phyloP scores from a whole-genome alignment of 2,329 filamentous ascomycete species.

The Teratosphaeria viscida region DNA sequence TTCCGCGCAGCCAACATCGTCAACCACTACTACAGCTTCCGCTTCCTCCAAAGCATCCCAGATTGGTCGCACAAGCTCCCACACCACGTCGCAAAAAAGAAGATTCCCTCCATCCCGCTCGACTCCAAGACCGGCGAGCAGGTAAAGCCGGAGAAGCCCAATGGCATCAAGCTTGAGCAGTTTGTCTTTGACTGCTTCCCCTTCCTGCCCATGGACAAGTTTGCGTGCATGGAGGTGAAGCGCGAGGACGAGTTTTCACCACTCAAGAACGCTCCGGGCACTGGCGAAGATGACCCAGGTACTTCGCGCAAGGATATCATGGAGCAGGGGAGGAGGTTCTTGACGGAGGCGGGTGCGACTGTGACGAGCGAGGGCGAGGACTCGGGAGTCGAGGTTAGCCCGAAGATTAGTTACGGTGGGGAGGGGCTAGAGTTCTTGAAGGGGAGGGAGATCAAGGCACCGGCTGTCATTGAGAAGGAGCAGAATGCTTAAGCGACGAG shows the following conservation, averaged over 20 bases:
- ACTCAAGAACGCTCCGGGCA: conserved; percentile 80
- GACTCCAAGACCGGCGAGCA: conserved; percentile 59
- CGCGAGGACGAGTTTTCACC: conserved; percentile 98
- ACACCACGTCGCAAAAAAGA: conserved; percentile 95
- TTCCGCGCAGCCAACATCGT: conserved; percentile 98
- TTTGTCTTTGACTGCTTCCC: conserved; percentile 99
- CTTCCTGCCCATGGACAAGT: conserved; percentile 72
- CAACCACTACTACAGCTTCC: conserved; percentile 98
- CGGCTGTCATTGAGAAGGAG: conserved; percentile 54
- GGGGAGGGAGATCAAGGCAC: conserved; percentile 49
- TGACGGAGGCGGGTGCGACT: conserved; percentile 64
- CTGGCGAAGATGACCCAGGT: conserved; percentile 85
- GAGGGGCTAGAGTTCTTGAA: conserved; percentile 54
- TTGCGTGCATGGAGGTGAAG: conserved; percentile 90
- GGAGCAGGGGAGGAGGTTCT: conserved; percentile 79
- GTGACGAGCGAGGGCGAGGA: conserved; percentile 55
- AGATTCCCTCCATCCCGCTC: conserved; percentile 75
- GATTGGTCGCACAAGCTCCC: conserved; percentile 76
- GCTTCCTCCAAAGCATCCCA: conserved; percentile 84
- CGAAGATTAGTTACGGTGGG: conserved; percentile 76
- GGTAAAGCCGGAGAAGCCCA: conserved; percentile 86
- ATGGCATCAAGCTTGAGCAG: conserved; percentile 98
- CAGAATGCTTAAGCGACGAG: conserved; percentile 1
- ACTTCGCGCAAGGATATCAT: conserved; percentile 88
- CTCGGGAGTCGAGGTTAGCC: conserved; percentile 78